Base-by-base conservation (phyloP, 345 rosid genomes). In the Dovyalis caffra region DNA sequence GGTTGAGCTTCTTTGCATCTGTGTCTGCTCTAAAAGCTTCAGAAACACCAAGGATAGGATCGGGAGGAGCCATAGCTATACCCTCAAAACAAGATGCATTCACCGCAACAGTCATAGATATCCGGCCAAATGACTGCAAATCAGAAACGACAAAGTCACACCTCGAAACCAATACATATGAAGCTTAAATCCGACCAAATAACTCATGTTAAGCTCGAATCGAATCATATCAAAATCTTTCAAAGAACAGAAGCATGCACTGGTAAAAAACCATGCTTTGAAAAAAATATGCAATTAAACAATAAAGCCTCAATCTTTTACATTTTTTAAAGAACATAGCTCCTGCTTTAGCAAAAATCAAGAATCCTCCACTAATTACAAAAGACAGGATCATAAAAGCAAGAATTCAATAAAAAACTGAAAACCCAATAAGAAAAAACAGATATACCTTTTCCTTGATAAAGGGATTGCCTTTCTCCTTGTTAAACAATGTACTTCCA, bases 21-120 rank as follows among this genome's bases (percentile, higher is more conserved):
- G 79, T 89, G 77, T 93, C 97, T 15, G 98, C 96, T 82, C 72
- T 91, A 82, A 95, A 95, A 62, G 99, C 97, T 83, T 93, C 97
- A 12, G 97, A 91, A 75, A 95, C 96, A 76, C 98, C 99, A 76
- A 93, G 96, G 87, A 95, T 93, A 47, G 98, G 98, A 83, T 95
- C 99, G 8, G 99, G 98, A 16, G 99, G 98, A 64, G 98, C 99
- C 97, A 91, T 95, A 6, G 94, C 81, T 57, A 95, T 77, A 56
- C 90, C 90, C 78, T 93, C 94, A 70, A 95, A 93, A 74, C 92
- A 95, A 77, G 99, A 92, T 51, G 82, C 90, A 74, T 86, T 86
- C 60, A 87, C 89, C 8, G 93, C 83, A 38, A 77, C 82, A 37
- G 89, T 69, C 97, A 92, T 95, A 64, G 87, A 81, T 74, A 90